phyloP scores from a whole-genome alignment of 2,329 filamentous ascomycete genomes.

The Biscogniauxia sp. region DNA sequence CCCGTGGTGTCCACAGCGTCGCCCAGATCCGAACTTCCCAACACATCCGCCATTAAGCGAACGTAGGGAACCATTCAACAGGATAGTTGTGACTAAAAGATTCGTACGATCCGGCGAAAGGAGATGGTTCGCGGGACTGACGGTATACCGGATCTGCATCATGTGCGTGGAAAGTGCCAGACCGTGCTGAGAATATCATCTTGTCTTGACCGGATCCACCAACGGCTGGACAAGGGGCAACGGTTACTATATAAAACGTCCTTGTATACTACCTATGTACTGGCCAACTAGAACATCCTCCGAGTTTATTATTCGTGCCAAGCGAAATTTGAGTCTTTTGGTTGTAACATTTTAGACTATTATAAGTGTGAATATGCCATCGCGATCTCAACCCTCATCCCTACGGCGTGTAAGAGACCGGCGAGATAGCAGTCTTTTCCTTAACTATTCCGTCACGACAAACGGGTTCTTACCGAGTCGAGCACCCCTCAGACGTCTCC shows the following conservation, averaged over 20 bases:
- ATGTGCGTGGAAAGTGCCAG: not conserved
- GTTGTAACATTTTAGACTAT: no score
- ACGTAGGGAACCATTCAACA: not conserved
- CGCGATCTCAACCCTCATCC: not conserved
- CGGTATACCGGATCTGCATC: not conserved
- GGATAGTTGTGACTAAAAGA: not conserved
- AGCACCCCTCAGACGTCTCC: slow-evolving; percentile 55
- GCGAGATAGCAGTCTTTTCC: slow-evolving; percentile 26
- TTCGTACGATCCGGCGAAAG: not conserved
- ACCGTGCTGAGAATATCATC: not conserved
- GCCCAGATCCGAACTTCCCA: not conserved
- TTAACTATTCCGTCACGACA: slow-evolving; percentile 51
- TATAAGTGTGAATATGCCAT: not conserved
- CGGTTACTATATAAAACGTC: not conserved
- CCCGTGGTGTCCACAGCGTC: slow-evolving; percentile 1
- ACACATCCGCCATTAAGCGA: not conserved
- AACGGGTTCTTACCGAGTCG: slow-evolving; percentile 64
- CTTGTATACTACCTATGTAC: not conserved
- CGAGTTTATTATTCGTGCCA: no score
- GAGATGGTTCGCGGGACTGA: not conserved
- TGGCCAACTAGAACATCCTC: not conserved
- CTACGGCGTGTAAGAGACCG: not conserved
- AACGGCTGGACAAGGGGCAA: not conserved
- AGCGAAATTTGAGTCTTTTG: no score
- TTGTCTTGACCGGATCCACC: not conserved